Evolutionary conservation across 1,284 basidiomycete genomes (phyloP).

Genomic region (Termitomyces sp.): DNA sequence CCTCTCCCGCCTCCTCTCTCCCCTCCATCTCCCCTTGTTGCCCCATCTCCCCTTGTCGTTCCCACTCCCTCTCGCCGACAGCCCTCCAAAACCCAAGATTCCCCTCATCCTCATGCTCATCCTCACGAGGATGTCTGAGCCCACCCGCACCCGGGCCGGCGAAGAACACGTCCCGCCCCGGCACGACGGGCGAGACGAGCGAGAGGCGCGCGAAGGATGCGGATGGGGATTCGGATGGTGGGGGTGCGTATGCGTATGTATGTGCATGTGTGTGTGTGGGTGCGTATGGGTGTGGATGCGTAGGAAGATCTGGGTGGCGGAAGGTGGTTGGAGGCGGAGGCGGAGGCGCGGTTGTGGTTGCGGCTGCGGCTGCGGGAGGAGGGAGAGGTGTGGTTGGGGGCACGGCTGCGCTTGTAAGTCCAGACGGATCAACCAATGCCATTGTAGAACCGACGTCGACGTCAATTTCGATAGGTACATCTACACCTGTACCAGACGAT

Average conservation of each 20-base stretch:
- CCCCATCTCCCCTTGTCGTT: too few relatives aligned
- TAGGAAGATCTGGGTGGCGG: too few relatives aligned
- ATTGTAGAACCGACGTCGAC: too few relatives aligned
- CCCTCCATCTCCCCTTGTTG: not conserved
- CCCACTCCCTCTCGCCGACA: not conserved
- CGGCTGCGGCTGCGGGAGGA: too few relatives aligned
- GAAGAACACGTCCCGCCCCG: not conserved
- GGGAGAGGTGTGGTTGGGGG: too few relatives aligned
- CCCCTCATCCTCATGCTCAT: too few relatives aligned
- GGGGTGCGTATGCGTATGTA: not conserved
- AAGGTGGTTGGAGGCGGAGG: too few relatives aligned
- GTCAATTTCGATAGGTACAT: too few relatives aligned
- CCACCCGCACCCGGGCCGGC: not conserved
- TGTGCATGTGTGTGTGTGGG: not conserved
- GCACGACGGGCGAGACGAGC: slow-evolving; percentile 7
- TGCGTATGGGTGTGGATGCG: not conserved
- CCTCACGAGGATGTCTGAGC: too few relatives aligned
- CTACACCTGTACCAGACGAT: too few relatives aligned
- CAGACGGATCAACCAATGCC: not conserved
- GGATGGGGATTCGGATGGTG: slow-evolving; percentile 8
- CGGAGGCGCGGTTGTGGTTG: too few relatives aligned
- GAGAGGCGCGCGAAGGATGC: slow-evolving; percentile 15
- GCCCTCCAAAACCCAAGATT: not conserved
- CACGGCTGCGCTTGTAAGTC: not conserved
- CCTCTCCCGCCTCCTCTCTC: not conserved